A percentile compares a stretch with the other conserved stretches of the same genome.
These are phyloP conservation scores for Penicillium sp. DNA, from an alignment of 2,329 filamentous ascomycete species.

Conservation along the genomic window DNA sequence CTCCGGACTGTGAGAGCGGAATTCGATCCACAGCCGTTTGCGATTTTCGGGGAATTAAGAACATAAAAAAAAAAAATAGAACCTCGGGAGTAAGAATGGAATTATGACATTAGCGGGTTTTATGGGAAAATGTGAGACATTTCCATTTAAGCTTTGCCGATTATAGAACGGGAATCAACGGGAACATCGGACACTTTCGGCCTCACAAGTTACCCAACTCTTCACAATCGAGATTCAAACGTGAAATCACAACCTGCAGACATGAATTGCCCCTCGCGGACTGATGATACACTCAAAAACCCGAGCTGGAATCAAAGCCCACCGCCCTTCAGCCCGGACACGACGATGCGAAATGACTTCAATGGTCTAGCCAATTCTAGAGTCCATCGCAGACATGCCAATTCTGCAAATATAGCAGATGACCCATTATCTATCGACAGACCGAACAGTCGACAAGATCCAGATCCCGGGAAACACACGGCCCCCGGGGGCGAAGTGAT, in stretches of 20 bases:
- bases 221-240: background rate
- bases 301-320: conserved; percentile 63
- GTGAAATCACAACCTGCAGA: background rate
- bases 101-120: background rate
- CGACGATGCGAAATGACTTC: conserved; percentile 61
- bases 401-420: conserved; percentile 20
- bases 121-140: background rate
- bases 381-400: conserved; percentile 45
- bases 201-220: conserved; percentile 8
- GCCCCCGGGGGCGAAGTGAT: conserved; percentile 29
- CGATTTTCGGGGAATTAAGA: background rate
- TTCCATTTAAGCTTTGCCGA: background rate
- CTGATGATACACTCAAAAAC: conserved; percentile 54
- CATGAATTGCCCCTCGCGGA: conserved; percentile 67
- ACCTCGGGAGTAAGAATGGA: background rate
- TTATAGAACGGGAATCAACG: background rate
- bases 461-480: conserved; percentile 24
- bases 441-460: conserved; percentile 21
- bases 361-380: conserved; percentile 60
- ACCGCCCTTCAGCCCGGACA: conserved; percentile 55
- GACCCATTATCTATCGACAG: conserved; percentile 22
- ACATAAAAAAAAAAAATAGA: background rate
- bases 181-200: conserved; percentile 27
- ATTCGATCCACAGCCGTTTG: background rate
- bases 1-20: background rate